phyloP scores from a whole-genome alignment of 306 rosid species.

The Corylus americana region DNA sequence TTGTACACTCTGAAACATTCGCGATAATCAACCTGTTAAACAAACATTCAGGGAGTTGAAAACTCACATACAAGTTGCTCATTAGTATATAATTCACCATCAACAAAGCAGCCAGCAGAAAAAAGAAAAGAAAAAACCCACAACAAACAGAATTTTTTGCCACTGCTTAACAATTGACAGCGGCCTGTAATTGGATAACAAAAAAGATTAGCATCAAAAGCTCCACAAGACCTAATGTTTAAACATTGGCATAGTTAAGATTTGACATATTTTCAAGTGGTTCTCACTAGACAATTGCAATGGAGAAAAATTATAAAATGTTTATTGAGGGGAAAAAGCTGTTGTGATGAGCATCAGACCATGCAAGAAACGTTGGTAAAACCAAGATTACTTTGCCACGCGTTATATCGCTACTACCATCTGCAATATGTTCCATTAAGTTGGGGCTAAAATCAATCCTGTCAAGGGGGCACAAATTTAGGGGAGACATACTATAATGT shows the following conservation, averaged over 20 bases:
- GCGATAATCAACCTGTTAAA: constrained; percentile 99
- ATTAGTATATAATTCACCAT: constrained; percentile 52
- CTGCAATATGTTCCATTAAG: neutral
- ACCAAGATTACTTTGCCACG: neutral
- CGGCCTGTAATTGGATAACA: neutral
- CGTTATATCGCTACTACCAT: neutral
- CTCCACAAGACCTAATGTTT: neutral
- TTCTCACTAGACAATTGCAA: neutral
- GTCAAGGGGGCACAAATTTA: neutral
- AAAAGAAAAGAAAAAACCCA: neutral
- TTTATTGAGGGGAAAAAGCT: neutral
- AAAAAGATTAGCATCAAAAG: neutral
- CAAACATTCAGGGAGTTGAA: constrained; percentile 96
- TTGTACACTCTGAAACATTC: constrained; percentile 99
- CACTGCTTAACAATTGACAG: neutral
- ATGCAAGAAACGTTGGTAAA: neutral
- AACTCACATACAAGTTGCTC: constrained; percentile 67
- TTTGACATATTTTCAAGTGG: neutral
- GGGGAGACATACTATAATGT: neutral
- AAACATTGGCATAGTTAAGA: constrained; percentile 15
- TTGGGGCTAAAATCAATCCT: neutral
- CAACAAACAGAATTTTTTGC: constrained; percentile 13
- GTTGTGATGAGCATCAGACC: neutral
- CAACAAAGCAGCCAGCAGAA: constrained; percentile 32
- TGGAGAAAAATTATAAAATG: neutral